Conservation (phyloP, 495 filamentous ascomycete species). For the Durotheca rogersii region DNA sequence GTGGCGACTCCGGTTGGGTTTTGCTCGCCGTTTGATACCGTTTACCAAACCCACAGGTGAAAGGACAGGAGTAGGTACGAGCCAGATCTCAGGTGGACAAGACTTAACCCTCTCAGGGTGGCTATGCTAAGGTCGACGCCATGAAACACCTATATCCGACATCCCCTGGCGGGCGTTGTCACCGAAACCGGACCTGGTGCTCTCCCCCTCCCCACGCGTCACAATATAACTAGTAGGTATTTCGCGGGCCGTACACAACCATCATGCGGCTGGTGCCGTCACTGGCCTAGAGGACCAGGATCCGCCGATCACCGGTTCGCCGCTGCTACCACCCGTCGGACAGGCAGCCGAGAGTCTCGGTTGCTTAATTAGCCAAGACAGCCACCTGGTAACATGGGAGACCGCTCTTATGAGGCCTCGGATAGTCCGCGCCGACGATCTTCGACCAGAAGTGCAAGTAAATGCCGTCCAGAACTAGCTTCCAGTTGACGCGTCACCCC, state of each 20-base stretch:
- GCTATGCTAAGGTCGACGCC: constrained; percentile 40
- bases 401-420: constrained; percentile 48
- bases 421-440: constrained; percentile 37
- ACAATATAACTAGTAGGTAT: constrained; percentile 33
- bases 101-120: constrained; percentile 29
- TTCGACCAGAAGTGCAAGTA: constrained; percentile 47
- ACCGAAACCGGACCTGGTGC: constrained; percentile 31
- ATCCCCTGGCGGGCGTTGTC: constrained; percentile 41
- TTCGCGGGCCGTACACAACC: constrained; percentile 50
- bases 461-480: constrained; percentile 48
- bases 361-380: constrained; percentile 44
- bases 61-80: not conserved
- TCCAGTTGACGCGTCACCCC: too few species aligned
- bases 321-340: constrained; percentile 36
- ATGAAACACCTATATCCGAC: constrained; percentile 39
- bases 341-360: constrained; percentile 32
- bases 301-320: constrained; percentile 25
- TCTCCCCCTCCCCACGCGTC: constrained; percentile 25
- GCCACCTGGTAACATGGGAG: constrained; percentile 55
- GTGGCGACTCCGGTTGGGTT: constrained; percentile 1
- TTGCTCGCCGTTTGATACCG: constrained; percentile 5
- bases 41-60: too few species aligned
- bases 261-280: constrained; percentile 48
- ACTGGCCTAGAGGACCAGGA: constrained; percentile 36
- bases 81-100: not conserved